Evolutionary conservation across 2,329 filamentous ascomycete genomes (phyloP).

Genomic region (Pestalotiopsis sp.): DNA sequence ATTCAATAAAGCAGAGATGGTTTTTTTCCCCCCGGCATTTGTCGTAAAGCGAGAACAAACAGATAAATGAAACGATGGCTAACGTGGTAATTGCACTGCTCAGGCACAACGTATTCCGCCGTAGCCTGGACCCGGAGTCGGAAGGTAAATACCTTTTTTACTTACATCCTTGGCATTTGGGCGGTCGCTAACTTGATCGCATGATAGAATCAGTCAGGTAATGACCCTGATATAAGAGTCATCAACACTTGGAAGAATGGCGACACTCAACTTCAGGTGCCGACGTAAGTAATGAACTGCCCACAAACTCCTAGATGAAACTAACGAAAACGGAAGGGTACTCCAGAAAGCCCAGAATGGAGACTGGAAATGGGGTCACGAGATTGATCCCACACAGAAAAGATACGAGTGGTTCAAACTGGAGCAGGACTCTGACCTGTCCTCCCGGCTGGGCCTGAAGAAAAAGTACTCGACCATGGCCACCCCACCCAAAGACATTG

Average conservation of each 20-base stretch:
- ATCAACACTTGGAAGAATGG: neutral
- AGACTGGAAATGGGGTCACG: neutral
- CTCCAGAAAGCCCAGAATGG: too few species aligned
- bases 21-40: too few species aligned
- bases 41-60: too few species aligned
- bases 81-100: neutral
- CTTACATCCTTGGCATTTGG: too few species aligned
- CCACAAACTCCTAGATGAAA: neutral
- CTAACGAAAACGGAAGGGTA: neutral
- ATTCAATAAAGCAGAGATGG: too few species aligned
- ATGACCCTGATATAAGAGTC: too few species aligned
- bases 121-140: neutral
- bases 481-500: neutral
- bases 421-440: neutral
- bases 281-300: neutral
- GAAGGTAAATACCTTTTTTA: too few species aligned
- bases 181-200: too few species aligned
- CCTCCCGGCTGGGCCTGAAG: neutral
- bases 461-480: neutral
- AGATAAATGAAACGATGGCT: too few species aligned
- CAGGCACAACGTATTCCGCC: neutral
- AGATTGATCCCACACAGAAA: neutral
- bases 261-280: neutral
- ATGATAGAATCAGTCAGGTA: neutral
- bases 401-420: neutral